Conservation (phyloP, 2,329 filamentous ascomycete genomes). For the Capronia epimyces region DNA sequence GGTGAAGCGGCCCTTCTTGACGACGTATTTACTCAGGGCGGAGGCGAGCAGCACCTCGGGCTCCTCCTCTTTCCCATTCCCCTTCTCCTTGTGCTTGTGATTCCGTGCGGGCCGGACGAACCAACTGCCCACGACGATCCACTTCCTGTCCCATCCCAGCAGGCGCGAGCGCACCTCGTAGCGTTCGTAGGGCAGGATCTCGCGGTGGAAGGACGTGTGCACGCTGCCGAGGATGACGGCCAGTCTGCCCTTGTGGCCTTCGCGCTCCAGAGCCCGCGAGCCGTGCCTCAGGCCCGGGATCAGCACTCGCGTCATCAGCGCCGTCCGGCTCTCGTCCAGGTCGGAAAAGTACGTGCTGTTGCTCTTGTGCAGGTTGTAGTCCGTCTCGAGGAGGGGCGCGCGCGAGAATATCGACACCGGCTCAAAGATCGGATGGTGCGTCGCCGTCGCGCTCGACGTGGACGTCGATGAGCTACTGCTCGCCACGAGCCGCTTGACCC, state of each 20-base stretch:
- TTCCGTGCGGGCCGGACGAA: conserved; percentile 53
- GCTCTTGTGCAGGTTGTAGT: conserved; percentile 67
- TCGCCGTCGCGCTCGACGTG: conserved; percentile 27
- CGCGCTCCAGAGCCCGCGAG: conserved; percentile 46
- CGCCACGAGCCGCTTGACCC: conserved; percentile 40
- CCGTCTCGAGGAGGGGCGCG: conserved; percentile 69
- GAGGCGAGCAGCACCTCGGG: conserved; percentile 65
- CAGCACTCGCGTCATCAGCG: conserved; percentile 67
- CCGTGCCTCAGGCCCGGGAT: conserved; percentile 51
- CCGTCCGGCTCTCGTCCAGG: conserved; percentile 65
- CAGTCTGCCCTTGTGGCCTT: conserved; percentile 43
- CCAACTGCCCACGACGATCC: conserved; percentile 70
- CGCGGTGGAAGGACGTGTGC: conserved; percentile 65
- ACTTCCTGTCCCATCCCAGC: conserved; percentile 73
- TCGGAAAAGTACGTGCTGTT: conserved; percentile 55
- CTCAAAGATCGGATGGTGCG: conserved; percentile 66
- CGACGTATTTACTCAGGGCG: conserved; percentile 72
- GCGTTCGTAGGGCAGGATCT: conserved; percentile 62
- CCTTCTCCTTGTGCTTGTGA: conserved; percentile 41
- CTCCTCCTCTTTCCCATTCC: conserved; percentile 43
- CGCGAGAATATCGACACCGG: conserved; percentile 63
- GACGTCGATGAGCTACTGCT: conserved; percentile 27
- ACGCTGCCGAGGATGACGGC: conserved; percentile 67
- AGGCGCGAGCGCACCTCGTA: conserved; percentile 72
- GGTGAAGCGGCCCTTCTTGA: conserved; percentile 75